Evolutionary conservation across 768 basidiomycete genomes (phyloP), one percentile per base, ranked within the genome.

Genomic region (Mycena epipterygia): DNA sequence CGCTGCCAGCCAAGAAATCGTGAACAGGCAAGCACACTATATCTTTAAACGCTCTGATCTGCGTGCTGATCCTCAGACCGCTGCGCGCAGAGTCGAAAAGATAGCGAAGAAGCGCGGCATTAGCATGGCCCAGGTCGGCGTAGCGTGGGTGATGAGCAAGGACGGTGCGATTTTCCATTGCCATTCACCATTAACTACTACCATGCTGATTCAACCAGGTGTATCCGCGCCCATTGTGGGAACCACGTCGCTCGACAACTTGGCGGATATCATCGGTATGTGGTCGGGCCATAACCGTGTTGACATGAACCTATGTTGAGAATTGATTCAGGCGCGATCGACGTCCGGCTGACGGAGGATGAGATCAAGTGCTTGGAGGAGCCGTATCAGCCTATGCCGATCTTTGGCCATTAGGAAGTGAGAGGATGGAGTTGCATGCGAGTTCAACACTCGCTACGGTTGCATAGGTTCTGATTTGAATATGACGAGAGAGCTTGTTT

Each of bases 191-290:
- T 23, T 21, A 9, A 44, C 25, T 30, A 3, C 3, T 6, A 5
- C 1, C 29, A 42, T 32, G 12, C 25, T 9, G 35, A 37, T 16
- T 13, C 39, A 19, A 3, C 23, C 44, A 81, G 79, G 65, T 21
- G 79, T 86, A 19, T 80, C 79, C 11, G 84, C 84, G 6, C 86
- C 86, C 12, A 85, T 87, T 37, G 78, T 87, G 16, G 86, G 86
- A 7, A 81, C 81, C 1, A 87, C 84, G 1, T 84, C 76, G 57
- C 55, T 84, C 14, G 77, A 80, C 39, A 82, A 84, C 44, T 72
- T 87, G 19, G 75, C 78, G 39, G 86, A 86, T 37, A 76, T 84
- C 61, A 80, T 86, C 48, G 83, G 81, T 81, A 42, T 17, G 81
- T 21, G 5, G 42, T 5, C 16, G 5, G 42, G 5, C 5, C 12